Percentiles rank a stretch among this genome's conserved stretches.
phyloP scores from a whole-genome alignment of 2,329 filamentous ascomycete genomes.

The Emergomyces orientalis region DNA sequence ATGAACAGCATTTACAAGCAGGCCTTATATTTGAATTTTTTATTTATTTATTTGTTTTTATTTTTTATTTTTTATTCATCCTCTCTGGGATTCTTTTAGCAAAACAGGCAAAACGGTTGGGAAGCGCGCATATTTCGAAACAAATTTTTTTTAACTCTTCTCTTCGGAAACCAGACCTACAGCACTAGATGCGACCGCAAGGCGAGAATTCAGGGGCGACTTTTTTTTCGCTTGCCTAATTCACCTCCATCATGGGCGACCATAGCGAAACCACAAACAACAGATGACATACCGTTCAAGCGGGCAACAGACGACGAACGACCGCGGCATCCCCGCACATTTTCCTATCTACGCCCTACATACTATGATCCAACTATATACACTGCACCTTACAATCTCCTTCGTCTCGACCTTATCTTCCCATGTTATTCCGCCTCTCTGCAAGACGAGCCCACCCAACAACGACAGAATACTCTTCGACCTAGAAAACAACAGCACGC shows the following conservation, averaged over 20 bases:
- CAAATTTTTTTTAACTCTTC: constrained; percentile 11
- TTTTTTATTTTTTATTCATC: constrained; percentile 14
- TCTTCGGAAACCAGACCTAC: constrained; percentile 17
- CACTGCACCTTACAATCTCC: constrained; percentile 10
- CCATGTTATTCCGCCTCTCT: neutral
- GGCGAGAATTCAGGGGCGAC: constrained; percentile 2
- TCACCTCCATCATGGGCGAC: constrained; percentile 2
- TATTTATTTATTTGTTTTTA: constrained; percentile 13
- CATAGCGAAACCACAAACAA: constrained; percentile 1
- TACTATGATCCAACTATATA: constrained; percentile 12
- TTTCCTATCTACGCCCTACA: neutral
- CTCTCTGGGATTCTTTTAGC: neutral
- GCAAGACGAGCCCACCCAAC: neutral
- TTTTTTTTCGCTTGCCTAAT: constrained; percentile 5
- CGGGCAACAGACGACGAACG: constrained; percentile 8
- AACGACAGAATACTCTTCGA: neutral
- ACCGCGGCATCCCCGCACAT: neutral
- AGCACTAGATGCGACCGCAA: constrained; percentile 9
- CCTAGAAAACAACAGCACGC: neutral
- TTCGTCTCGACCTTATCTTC: neutral
- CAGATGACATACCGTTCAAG: constrained; percentile 11
- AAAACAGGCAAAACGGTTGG: neutral
- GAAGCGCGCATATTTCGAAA: constrained; percentile 4
- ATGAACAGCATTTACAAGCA: constrained; percentile 9
- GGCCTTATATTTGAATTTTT: constrained; percentile 20